Base-by-base conservation (phyloP, 1,139 yeast species). In the Diutina ranongensis region DNA sequence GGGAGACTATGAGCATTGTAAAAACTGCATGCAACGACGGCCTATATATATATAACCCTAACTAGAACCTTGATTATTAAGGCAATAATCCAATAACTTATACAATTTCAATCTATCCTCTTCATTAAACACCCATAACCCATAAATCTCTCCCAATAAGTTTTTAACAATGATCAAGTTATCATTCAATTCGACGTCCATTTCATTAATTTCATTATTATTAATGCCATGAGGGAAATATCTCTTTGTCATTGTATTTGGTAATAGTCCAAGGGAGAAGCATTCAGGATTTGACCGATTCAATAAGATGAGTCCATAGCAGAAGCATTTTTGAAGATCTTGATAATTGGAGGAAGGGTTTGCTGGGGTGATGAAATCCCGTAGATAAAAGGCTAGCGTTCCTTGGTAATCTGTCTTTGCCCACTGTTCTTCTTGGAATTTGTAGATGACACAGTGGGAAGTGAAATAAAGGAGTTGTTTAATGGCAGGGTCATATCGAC, bases 101-200 rank as follows among this genome's bases (percentile, higher is more conserved):
- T 67, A 74, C 44, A 85, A 68, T 53, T 76, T 74, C 45, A 72
- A 72, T 54, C 96, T 69, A 55, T 88, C 96, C 3, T 71, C 76
- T 47, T 79, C 84, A 50, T 84, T 80, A 58, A 84, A 88, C 20
- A 88, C 73, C 97, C 97, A 89, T 48, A 89, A 68, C 1, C 97
- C 97, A 59, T 78, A 88, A 47, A 88, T 84, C 45, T 82, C 87
- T 12, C 87, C 94, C 47, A 79, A 69, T 40, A 83, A 65, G 52
- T 82, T 83, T 59, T 83, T 83, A 27, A 88, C 76, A 57, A 89
- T 88, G 45, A 89, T 78, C 56, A 88, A 73, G 45, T 83, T 83
- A 52, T 83, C 94, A 54, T 83, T 84, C 50, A 81, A 71, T 53
- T 85, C 94, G 36, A 83, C 83, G 47, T 82, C 83, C 78, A 87